Conservation (phyloP, 1,139 yeast genomes). For the Lodderomyces pseudojiufengensis region DNA sequence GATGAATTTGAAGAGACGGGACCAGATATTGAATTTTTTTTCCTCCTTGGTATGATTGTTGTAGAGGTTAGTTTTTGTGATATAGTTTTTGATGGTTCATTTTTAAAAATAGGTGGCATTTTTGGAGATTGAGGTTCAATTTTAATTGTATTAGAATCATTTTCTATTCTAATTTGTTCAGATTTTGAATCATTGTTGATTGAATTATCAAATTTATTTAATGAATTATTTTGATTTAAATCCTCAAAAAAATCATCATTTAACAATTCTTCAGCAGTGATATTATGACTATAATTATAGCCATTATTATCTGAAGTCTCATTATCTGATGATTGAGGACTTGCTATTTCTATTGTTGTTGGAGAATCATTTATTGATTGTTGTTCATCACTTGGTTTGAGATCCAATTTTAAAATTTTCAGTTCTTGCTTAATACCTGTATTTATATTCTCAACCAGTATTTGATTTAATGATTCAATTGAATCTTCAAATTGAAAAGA, state of each 20-base stretch:
- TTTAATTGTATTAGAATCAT: background rate
- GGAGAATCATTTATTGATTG: slow-evolving; percentile 10
- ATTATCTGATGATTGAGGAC: slow-evolving; percentile 16
- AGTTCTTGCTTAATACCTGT: background rate
- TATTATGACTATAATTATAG: slow-evolving; percentile 1
- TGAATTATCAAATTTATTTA: slow-evolving; percentile 11
- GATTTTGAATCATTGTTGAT: slow-evolving; percentile 8
- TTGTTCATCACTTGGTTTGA: background rate
- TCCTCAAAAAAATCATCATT: slow-evolving; percentile 15
- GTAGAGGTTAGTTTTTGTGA: slow-evolving; percentile 7
- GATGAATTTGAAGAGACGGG: slow-evolving; percentile 1
- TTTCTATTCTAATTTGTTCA: background rate
- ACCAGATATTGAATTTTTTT: background rate
- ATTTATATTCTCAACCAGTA: background rate
- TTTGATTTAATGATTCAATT: background rate
- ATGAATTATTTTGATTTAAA: slow-evolving; percentile 1
- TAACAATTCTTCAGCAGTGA: slow-evolving; percentile 17
- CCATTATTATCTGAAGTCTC: slow-evolving; percentile 5
- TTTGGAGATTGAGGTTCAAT: slow-evolving; percentile 1
- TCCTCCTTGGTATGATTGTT: slow-evolving; percentile 1
- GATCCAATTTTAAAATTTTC: background rate
- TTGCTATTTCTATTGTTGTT: slow-evolving; percentile 16
- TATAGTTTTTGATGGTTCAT: background rate
- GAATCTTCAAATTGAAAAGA: background rate
- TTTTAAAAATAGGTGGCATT: background rate